Evolutionary conservation across 176 grass and related monocot species (phyloP).

Genomic region (Bothriochloa decipiens): DNA sequence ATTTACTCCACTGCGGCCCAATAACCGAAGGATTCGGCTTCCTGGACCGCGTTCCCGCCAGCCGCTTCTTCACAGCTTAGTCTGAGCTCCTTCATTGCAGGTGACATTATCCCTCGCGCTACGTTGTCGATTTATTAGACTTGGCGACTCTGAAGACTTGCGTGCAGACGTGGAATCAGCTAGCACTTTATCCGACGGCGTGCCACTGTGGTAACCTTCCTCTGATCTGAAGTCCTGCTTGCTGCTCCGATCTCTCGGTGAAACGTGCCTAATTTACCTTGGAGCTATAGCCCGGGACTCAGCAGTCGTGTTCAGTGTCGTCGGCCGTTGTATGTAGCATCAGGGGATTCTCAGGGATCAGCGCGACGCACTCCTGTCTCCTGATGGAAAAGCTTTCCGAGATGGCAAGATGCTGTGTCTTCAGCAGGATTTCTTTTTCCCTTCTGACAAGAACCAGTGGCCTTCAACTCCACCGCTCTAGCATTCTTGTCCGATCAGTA

Average conservation of each 20-base stretch:
- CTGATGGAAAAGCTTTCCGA: background rate
- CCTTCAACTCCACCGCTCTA: too few relatives aligned
- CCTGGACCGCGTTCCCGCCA: too few relatives aligned
- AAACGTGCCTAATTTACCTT: conserved; percentile 12
- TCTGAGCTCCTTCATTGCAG: too few relatives aligned
- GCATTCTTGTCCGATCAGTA: too few relatives aligned
- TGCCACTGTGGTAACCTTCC: conserved; percentile 7
- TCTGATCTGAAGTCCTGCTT: background rate
- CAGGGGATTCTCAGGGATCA: background rate
- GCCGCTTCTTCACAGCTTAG: too few relatives aligned
- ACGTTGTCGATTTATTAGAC: too few relatives aligned
- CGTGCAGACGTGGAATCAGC: background rate
- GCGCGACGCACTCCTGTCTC: background rate
- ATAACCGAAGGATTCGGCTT: too few relatives aligned
- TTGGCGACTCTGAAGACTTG: background rate
- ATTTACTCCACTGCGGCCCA: too few relatives aligned
- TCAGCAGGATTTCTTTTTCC: background rate
- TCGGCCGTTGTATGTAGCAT: background rate
- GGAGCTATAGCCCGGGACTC: background rate
- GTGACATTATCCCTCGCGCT: too few relatives aligned
- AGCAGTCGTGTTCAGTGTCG: background rate
- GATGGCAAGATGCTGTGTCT: background rate
- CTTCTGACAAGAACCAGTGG: background rate
- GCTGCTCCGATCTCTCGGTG: background rate
- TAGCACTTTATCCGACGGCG: background rate